A percentile compares a stretch with the other conserved stretches of the same genome.
Conservation (phyloP, 305 asterid species). For the Fraxinus platypoda region DNA sequence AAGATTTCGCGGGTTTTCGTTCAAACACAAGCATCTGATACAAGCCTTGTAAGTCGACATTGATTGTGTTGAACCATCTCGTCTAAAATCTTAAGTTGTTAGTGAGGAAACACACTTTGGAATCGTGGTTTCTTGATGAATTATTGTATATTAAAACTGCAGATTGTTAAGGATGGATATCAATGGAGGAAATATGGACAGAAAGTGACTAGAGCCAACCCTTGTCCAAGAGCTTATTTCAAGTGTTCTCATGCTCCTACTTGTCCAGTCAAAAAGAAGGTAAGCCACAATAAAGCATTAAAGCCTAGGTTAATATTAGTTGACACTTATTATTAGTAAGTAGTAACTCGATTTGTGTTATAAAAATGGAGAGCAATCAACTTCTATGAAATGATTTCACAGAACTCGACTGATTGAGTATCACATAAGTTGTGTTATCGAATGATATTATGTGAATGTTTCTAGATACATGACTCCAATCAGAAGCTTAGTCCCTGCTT, state of each 20-base stretch:
- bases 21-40: conserved; percentile 43
- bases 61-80: not conserved
- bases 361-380: not conserved
- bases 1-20: conserved; percentile 33
- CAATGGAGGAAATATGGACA: conserved; percentile 99
- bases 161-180: conserved; percentile 86
- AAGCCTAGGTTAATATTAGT: not conserved
- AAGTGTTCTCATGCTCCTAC: conserved; percentile 85
- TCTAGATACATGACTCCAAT: not conserved
- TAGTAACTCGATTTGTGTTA: not conserved
- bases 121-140: not conserved
- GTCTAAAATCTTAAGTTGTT: not conserved
- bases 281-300: conserved; percentile 15
- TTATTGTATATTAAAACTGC: conserved; percentile 16
- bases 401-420: not conserved
- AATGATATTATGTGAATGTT: not conserved
- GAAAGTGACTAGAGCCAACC: conserved; percentile 89
- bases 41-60: conserved; percentile 71
- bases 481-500: not conserved
- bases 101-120: not conserved
- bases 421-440: not conserved
- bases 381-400: not conserved
- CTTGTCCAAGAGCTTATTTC: conserved; percentile 95
- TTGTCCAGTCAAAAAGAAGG: conserved; percentile 96
- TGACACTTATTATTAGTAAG: not conserved